Evolutionary conservation across 176 grass and related monocot genomes (phyloP).

Genomic region (Zoysia pacifica): DNA sequence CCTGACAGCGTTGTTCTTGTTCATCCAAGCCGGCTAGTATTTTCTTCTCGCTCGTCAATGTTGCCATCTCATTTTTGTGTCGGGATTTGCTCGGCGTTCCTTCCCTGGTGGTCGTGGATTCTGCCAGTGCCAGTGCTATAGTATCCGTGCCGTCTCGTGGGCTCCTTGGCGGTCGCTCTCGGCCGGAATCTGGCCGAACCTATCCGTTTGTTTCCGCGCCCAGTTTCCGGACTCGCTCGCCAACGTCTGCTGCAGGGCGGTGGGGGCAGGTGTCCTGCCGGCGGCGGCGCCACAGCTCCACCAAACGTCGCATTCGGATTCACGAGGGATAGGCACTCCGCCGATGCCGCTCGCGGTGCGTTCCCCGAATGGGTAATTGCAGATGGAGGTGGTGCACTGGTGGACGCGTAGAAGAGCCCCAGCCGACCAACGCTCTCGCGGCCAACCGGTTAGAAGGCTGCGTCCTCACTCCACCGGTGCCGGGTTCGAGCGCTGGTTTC

Average conservation of each 20-base stretch:
- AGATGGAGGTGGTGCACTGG: not conserved
- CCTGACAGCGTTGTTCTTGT: conserved; percentile 24
- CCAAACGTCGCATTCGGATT: not conserved
- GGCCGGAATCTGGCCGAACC: not conserved
- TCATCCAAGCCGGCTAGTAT: not conserved
- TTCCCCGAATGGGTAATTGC: not conserved
- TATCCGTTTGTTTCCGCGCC: conserved; percentile 19
- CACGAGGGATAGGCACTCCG: not conserved
- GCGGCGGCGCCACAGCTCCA: conserved; percentile 27
- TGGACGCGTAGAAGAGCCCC: no score
- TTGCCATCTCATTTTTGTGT: not conserved
- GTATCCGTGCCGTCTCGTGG: conserved; percentile 31
- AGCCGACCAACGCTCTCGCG: no score
- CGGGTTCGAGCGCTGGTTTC: no score
- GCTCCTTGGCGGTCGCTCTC: not conserved
- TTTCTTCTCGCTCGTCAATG: not conserved
- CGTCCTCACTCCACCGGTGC: no score
- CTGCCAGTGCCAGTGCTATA: not conserved
- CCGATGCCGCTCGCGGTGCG: not conserved
- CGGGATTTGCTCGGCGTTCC: not conserved
- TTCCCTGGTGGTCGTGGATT: not conserved
- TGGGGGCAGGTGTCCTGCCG: conserved; percentile 33
- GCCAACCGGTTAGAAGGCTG: no score
- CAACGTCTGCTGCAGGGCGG: not conserved
- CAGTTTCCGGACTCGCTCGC: not conserved